phyloP scores from a whole-genome alignment of 805 yeast genomes.

The Pichia scutulata region DNA sequence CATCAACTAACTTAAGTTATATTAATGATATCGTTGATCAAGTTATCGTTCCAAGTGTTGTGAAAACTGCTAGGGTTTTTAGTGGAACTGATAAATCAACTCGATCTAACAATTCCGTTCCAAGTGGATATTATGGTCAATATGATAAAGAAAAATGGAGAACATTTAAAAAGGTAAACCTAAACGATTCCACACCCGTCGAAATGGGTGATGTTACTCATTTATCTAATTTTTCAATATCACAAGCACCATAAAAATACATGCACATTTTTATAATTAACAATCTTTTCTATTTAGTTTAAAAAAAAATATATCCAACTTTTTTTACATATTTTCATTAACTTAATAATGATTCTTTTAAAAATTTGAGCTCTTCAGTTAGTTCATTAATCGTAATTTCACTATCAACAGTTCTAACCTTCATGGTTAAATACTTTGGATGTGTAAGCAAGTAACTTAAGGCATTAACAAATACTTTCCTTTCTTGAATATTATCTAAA shows the following conservation, averaged over 20 bases:
- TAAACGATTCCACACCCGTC: neutral
- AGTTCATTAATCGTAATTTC: conserved; percentile 46
- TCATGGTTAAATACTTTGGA: conserved; percentile 71
- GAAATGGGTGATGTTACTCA: neutral
- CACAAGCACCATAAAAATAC: neutral
- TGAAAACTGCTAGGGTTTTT: conserved; percentile 10
- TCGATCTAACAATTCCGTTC: conserved; percentile 33
- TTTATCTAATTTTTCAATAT: neutral
- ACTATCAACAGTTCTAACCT: conserved; percentile 52
- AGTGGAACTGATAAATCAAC: conserved; percentile 17
- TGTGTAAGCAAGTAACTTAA: conserved; percentile 73
- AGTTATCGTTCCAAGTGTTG: neutral
- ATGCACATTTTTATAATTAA: too few species aligned
- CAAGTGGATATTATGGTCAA: conserved; percentile 54
- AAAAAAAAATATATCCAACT: too few species aligned
- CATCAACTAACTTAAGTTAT: neutral
- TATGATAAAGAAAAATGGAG: conserved; percentile 64
- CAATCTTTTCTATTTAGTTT: neutral
- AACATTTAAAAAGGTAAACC: conserved; percentile 32
- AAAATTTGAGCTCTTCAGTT: conserved; percentile 43
- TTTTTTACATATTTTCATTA: conserved; percentile 3
- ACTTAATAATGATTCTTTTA: conserved; percentile 36
- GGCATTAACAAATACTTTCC: conserved; percentile 51
- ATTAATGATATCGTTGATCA: neutral
- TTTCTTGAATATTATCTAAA: conserved; percentile 49